These are phyloP conservation scores for Magnolia officinalis DNA, from an alignment of 164 flowering plant species.

Conservation along the genomic window DNA sequence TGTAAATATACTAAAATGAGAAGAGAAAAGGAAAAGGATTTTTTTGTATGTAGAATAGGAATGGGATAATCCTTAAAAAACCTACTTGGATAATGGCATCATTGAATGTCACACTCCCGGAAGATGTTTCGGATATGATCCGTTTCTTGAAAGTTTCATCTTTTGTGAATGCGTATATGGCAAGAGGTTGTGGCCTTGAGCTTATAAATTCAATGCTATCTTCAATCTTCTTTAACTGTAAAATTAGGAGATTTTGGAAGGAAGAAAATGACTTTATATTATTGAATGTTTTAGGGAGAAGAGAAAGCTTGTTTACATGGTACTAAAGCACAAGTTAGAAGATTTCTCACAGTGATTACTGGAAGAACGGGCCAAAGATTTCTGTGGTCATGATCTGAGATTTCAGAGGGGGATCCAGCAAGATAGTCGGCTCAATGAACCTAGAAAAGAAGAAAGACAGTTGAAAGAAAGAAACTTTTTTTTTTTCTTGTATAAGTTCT, in stretches of 20 bases:
- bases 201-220: constrained; percentile 85
- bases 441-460: constrained; percentile 28
- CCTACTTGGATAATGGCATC: constrained; percentile 70
- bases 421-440: constrained; percentile 79
- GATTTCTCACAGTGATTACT: constrained; percentile 65
- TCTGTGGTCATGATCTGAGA: constrained; percentile 82
- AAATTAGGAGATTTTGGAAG: background rate
- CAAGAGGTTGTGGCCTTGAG: constrained; percentile 70
- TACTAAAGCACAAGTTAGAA: background rate
- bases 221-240: constrained; percentile 67
- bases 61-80: too few species aligned
- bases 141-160: constrained; percentile 46
- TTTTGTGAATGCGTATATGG: constrained; percentile 67
- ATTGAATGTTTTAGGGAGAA: background rate
- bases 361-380: constrained; percentile 92
- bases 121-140: constrained; percentile 65
- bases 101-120: constrained; percentile 75
- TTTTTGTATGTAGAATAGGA: too few species aligned
- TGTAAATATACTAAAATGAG: background rate
- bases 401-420: constrained; percentile 79
- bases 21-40: background rate
- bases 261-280: too few species aligned
- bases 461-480: too few species aligned
- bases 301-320: background rate
- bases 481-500: background rate